Percentiles rank a stretch among this genome's conserved stretches.
Conservation (phyloP, 805 yeast genomes). For the Komagataella pseudopastoris region DNA sequence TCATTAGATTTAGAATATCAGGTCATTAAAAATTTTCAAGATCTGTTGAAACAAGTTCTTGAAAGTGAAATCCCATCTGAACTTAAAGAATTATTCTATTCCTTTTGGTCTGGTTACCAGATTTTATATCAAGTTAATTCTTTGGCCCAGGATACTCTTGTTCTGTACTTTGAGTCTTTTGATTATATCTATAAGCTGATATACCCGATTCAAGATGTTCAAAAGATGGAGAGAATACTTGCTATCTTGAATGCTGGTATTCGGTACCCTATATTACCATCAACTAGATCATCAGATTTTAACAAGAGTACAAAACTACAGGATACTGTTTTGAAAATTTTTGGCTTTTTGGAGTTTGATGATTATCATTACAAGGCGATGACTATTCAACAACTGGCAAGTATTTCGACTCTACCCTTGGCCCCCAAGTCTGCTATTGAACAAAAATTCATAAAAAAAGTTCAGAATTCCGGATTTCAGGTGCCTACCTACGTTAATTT, state of each 20-base stretch:
- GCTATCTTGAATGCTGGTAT: constrained; percentile 51
- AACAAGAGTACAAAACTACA: constrained; percentile 52
- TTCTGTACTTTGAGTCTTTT: constrained; percentile 41
- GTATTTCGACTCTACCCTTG: constrained; percentile 44
- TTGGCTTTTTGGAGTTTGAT: constrained; percentile 19
- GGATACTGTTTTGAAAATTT: constrained; percentile 33
- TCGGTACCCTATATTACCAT: constrained; percentile 62
- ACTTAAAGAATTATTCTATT: constrained; percentile 25
- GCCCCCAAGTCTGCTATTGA: constrained; percentile 44
- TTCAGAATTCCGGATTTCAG: constrained; percentile 19
- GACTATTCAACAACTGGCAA: constrained; percentile 39
- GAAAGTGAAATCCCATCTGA: constrained; percentile 13
- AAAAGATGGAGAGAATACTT: constrained; percentile 35
- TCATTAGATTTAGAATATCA: constrained; percentile 40
- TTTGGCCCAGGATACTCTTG: constrained; percentile 47
- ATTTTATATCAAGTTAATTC: constrained; percentile 26
- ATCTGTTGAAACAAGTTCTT: constrained; percentile 20
- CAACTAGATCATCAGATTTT: constrained; percentile 34
- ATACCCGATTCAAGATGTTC: constrained; percentile 16
- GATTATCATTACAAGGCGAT: constrained; percentile 25
- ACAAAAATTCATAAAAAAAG: constrained; percentile 29
- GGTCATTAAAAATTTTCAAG: constrained; percentile 40
- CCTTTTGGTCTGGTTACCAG: constrained; percentile 34
- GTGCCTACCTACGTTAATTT: constrained; percentile 55
- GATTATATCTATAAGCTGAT: constrained; percentile 28